Base-by-base conservation (phyloP, 2,329 filamentous ascomycete genomes). In the Talaromyces funiculosus region DNA sequence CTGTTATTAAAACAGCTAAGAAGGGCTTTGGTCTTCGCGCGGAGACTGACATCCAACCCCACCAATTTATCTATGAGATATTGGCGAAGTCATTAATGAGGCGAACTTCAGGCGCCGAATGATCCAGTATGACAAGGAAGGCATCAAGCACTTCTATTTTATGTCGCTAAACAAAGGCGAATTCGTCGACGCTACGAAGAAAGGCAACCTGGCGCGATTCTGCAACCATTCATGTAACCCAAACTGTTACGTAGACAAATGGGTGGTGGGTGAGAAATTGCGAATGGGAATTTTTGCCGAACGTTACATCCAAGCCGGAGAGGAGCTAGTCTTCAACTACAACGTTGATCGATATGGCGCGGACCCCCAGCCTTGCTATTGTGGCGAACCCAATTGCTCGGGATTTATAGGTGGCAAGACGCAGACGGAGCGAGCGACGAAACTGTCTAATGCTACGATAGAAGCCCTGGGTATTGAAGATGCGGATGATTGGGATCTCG, bases 141-240 rank as follows among this genome's bases (percentile, higher is more conserved):
- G 92, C 63, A 97, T 99, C 82, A 96, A 95, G 75, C 94, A 99
- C 77, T 99, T 99, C 75, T 99, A 99, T 77, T 99, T 99, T 80
- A 99, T 99, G 94, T 97, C 94, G 29, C 86, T 99, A 64, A 96
- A 86, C 71, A 96, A 96, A 74, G 90, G 87, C 69, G 94, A 97
- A 74, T 99, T 97, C 71, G 92, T 99, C 62, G 94, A 99, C 77
- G 94, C 94, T 22, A 99, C 94, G 9, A 96, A 94, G 73, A 96
- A 91, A 73, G 94, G 94, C 55, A 97, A 97, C 67, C 84, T 99
- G 5, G 94, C 92, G 56, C 88, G 94, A 31, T 99, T 99, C 72
- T 99, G 94, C 84, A 99, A 99, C 71, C 94, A 99, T 75, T 97
- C 94, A 8, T 99, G 94, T 82, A 96, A 94, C 73, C 94, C 94